Percentiles rank a stretch among this genome's conserved stretches.
phyloP scores from a whole-genome alignment of 108 stramenopile species.

The Pelagomonas calceolata region DNA sequence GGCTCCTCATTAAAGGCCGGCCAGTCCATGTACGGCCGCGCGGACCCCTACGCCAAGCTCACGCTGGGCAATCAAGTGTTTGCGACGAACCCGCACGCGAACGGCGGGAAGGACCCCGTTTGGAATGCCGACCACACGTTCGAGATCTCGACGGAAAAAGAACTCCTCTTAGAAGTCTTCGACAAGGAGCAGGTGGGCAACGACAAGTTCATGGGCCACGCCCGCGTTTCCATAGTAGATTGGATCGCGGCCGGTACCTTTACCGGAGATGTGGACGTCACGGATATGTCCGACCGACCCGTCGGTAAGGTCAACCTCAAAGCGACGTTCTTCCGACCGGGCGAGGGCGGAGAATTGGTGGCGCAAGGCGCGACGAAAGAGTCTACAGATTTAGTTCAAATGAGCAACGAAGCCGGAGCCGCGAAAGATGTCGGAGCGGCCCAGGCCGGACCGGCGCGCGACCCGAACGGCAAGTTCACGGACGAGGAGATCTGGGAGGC shows the following conservation, averaged over 20 bases:
- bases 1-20: constrained; percentile 64
- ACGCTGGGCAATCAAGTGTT: constrained; percentile 43
- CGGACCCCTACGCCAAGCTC: constrained; percentile 60
- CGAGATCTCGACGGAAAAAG: constrained; percentile 64
- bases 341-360: constrained; percentile 4
- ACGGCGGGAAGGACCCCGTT: constrained; percentile 65
- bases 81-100: constrained; percentile 39
- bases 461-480: constrained; percentile 61
- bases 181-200: constrained; percentile 65
- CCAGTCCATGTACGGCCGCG: constrained; percentile 63
- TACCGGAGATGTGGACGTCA: constrained; percentile 54
- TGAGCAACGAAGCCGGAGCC: neutral
- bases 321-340: constrained; percentile 56
- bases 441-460: constrained; percentile 24
- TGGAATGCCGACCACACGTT: constrained; percentile 70
- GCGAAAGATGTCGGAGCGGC: constrained; percentile 2
- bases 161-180: constrained; percentile 50
- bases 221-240: constrained; percentile 61
- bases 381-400: neutral
- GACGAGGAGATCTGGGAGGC: constrained; percentile 70
- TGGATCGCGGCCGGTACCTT: constrained; percentile 63
- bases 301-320: constrained; percentile 52
- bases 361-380: constrained; percentile 1
- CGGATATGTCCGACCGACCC: constrained; percentile 48
- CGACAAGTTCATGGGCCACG: constrained; percentile 68